Percentiles rank a stretch among this genome's conserved stretches.
phyloP scores from a whole-genome alignment of 2,329 filamentous ascomycete species.

The Colletotrichum siamense region DNA sequence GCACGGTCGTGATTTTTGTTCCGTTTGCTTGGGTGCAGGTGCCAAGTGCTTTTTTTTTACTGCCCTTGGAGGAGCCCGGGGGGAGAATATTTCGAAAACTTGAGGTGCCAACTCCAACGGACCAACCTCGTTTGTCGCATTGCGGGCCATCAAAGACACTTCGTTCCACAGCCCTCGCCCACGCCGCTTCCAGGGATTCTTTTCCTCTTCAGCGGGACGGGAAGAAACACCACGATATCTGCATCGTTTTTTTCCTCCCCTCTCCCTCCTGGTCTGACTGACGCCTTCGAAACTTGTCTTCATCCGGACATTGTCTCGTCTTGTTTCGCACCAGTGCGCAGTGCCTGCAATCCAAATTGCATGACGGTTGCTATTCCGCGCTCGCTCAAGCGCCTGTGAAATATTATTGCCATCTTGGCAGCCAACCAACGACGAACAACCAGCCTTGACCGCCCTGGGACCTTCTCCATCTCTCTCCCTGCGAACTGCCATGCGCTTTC shows the following conservation, averaged over 20 bases:
- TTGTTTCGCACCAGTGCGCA: not conserved
- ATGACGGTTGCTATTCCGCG: conserved; percentile 12
- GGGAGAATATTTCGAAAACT: not conserved
- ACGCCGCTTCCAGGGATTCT: not conserved
- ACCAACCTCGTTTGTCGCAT: not conserved
- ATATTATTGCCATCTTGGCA: conserved; percentile 7
- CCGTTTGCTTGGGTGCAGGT: not conserved
- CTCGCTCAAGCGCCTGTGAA: conserved; percentile 9
- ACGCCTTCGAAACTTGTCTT: not conserved
- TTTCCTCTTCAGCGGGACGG: not conserved
- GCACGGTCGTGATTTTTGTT: conserved; percentile 10
- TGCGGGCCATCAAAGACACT: not conserved
- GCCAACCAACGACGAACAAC: not conserved
- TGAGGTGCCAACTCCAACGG: not conserved
- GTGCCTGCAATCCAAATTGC: not conserved
- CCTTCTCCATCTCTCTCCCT: not conserved
- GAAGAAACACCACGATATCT: not conserved
- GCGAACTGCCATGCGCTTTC: conserved; percentile 10
- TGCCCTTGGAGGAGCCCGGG: not conserved
- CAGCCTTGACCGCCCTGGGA: not conserved
- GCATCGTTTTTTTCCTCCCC: not conserved
- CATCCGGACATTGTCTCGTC: not conserved
- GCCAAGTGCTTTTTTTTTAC: not conserved
- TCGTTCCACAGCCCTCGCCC: not conserved
- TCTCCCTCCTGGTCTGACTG: not conserved